Evolutionary conservation across 2,329 filamentous ascomycete species (phyloP).

Genomic region (Trichoderma koningiopsis): DNA sequence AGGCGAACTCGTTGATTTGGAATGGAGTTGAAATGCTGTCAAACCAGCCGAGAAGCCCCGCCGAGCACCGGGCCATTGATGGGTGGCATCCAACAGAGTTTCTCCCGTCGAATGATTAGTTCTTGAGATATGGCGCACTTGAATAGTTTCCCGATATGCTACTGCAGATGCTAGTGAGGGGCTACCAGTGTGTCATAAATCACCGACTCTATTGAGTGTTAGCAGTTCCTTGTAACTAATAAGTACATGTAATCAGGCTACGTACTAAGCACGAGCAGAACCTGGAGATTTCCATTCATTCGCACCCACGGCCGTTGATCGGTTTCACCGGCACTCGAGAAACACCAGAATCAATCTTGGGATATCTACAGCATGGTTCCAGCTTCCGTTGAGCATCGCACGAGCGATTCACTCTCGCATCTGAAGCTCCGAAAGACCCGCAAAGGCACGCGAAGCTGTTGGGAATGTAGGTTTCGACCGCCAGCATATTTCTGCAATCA

Average conservation of each 20-base stretch:
- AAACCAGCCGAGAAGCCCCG: not conserved
- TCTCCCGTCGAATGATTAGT: not conserved
- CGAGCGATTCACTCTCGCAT: not conserved
- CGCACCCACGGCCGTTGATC: not conserved
- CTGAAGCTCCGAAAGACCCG: constrained; percentile 11
- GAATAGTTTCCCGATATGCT: no score
- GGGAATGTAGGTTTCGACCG: constrained; percentile 19
- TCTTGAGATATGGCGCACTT: not conserved
- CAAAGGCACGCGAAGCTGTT: constrained; percentile 25
- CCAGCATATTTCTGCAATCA: not conserved
- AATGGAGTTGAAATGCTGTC: no score
- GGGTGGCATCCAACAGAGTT: not conserved
- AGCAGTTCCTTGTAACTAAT: not conserved
- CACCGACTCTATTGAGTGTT: not conserved
- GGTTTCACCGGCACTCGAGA: not conserved
- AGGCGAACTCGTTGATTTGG: not conserved
- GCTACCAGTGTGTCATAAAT: not conserved
- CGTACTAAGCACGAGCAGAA: not conserved
- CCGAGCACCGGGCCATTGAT: not conserved
- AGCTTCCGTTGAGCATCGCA: not conserved
- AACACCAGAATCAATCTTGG: not conserved
- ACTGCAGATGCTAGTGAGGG: not conserved
- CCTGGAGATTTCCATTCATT: not conserved
- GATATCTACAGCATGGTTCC: not conserved
- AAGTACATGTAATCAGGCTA: not conserved